Base-by-base conservation (phyloP, 306 rosid species). In the Vigna mungo region DNA sequence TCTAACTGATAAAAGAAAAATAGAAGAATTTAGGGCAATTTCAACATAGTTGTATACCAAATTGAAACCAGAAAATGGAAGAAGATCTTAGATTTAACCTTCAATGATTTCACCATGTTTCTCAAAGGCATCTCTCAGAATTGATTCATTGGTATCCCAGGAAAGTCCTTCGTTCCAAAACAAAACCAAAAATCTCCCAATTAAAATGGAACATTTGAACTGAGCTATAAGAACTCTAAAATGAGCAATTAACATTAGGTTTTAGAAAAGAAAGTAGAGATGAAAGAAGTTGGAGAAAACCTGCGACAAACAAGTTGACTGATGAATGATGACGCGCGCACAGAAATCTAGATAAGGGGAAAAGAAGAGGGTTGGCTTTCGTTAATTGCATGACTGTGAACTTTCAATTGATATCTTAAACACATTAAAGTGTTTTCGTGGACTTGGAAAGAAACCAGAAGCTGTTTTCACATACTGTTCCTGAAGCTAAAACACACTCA, bases 111-210 rank as follows among this genome's bases (percentile, higher is more conserved):
- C 85, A 59, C 97, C 93, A 3, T 81, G 87, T 18, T 65, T 83
- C n/a, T 70, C 84, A 74, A 92, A 92, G 17, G 89, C 80, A 44
- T 81, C 88, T 82, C 84, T 88, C 2, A 90, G 85, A 54, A 84
- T 86, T 4, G 93, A 76, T 82, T 92, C 95, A 69, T 92, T 89
- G 1, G 97, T 85, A 64, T 92, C 87, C 25, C 84, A 86, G 6
- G 96, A 87, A 76, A 92, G 86, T 58, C 97, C 94, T 88, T 46
- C 32, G 48, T 49, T 53, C 39, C 79, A 43, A 13, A 81, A 58
- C 74, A 51, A 71, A 80, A 60, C 11, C 23, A 27, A 76, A 36
- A 30, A 63, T 8, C 9, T 0, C 43, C 18, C 4, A 47, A 20
- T 41, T 23, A 80, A 66, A 30, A 49, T 48, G 15, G 55, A 32